Evolutionary conservation across 495 filamentous ascomycete genomes (phyloP), one percentile per base, ranked within the genome.

Genomic region (Penicillium desertorum): DNA sequence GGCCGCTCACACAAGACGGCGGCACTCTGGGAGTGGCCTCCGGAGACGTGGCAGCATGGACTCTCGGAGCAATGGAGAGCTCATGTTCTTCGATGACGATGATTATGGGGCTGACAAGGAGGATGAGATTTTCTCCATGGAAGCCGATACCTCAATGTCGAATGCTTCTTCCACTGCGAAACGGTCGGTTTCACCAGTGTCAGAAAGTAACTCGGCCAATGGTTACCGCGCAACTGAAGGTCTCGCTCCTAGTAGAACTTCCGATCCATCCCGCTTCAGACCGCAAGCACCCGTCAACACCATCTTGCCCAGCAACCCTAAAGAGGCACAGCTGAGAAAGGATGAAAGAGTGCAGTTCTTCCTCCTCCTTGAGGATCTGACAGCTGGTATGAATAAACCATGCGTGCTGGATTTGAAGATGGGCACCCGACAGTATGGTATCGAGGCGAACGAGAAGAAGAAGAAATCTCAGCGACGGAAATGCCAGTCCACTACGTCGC

Each of bases 321-420:
- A 90, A 66, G 84, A 94, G 67, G 90, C 90, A 1, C 89, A 91
- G 60, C 81, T 85, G 22, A 73, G 80, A 45, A 78, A 79, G 22
- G 85, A 86, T 57, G 84, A 88, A 52, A 81, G 93, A 16, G 88
- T 94, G 23, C 89, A 96, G 67, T 93, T 92, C 63, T 98, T 98
- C 71, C 79, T 98, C 8, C 80, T 98, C 0, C 77, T 98, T n/a
- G 94, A 98, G 73, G 94, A 98, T 68, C 82, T 98, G 29, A 98
- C 94, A 3, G 90, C 94, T 6, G 94, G 94, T 34, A 97, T 98
- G 93, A 90, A 89, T 66, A 87, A 88, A 32, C 94, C 94, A 12
- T 98, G 94, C 72, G 94, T 97, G 41, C 86, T 98, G 63, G 94
- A 98, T 71, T 79, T 98, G 57, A 98, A 98, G 71, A 98, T 98